Evolutionary conservation across 306 rosid species (phyloP).

Genomic region (Castanospermum australe): DNA sequence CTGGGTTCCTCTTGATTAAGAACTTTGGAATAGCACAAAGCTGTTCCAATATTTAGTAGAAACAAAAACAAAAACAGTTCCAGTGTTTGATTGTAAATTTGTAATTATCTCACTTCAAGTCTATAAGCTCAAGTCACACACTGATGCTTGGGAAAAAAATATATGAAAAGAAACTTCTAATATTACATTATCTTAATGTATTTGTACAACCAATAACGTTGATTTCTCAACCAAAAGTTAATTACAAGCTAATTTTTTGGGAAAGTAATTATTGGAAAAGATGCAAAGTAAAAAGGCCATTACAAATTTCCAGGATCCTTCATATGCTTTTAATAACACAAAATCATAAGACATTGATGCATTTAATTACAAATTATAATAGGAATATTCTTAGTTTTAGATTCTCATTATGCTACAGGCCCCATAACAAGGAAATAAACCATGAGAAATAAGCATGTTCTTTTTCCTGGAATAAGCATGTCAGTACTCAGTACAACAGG

Average conservation of each 20-base stretch:
- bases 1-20: not conserved
- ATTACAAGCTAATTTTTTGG: not conserved
- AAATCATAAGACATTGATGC: not conserved
- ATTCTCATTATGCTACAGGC: not conserved
- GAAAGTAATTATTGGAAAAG: not conserved
- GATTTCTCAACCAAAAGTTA: not conserved
- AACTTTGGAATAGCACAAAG: not conserved
- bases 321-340: constrained; percentile 11
- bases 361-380: not conserved
- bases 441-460: constrained; percentile 10
- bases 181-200: constrained; percentile 14
- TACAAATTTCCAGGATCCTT: constrained; percentile 14
- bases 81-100: not conserved
- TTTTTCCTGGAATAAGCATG: not conserved
- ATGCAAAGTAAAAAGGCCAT: not conserved
- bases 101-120: not conserved
- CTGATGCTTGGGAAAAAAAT: not conserved
- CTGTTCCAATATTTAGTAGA: not conserved
- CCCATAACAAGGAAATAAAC: not conserved
- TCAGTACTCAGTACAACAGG: not conserved
- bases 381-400: not conserved
- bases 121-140: not conserved
- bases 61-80: not conserved
- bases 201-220: not conserved
- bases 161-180: not conserved